Base-by-base conservation (phyloP, 2,329 filamentous ascomycete genomes). In the Dothidotthia symphoricarpi region DNA sequence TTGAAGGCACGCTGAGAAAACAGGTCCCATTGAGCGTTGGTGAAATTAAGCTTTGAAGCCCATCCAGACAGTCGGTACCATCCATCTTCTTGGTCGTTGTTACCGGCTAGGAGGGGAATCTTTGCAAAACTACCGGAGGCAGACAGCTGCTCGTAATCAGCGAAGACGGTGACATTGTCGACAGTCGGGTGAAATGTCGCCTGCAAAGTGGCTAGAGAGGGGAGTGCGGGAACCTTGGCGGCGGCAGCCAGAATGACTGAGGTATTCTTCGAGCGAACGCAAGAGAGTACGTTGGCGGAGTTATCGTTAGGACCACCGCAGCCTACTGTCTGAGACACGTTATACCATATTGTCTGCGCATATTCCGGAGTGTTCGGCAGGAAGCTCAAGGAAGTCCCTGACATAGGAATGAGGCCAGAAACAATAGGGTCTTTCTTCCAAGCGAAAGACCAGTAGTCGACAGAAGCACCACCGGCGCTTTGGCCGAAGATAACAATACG, bases 381-480 rank as follows among this genome's bases (percentile, higher is more conserved):
- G 31, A 57, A 64, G 41, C 59, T 59, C 27, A 66, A 50, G 2
- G 64, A 69, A 3, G 68, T 74, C 2, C 75, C 75, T 3, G 75
- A 78, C 22, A 70, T 64, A 3, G 69, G 59, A 38, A 77, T 73
- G 8, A 75, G 57, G 3, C 67, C 73, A 6, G 64, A 55, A n/a
- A 69, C 69, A 10, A 79, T 77, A 6, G 76, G 73, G 16, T 78
- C 70, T 0, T 68, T 34, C 6, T 51, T 49, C 38, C 69, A 75
- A 0, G 75, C 70, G 34, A 75, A 78, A 0, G 69, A 62, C 63
- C 69, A 75, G 51, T 71, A 74, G 44, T 77, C 74, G 0, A 71
- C 70, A 0, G 67, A 55, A 4, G 66, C 59, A 28, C 57, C 59
- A 17, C 67, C 67, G n/a, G 66, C 63, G 15, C 59, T 61, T 32